Evolutionary conservation across 2,329 filamentous ascomycete genomes (phyloP), one percentile per base, ranked within the genome.

Genomic region (Pseudocercospora macadamiae): DNA sequence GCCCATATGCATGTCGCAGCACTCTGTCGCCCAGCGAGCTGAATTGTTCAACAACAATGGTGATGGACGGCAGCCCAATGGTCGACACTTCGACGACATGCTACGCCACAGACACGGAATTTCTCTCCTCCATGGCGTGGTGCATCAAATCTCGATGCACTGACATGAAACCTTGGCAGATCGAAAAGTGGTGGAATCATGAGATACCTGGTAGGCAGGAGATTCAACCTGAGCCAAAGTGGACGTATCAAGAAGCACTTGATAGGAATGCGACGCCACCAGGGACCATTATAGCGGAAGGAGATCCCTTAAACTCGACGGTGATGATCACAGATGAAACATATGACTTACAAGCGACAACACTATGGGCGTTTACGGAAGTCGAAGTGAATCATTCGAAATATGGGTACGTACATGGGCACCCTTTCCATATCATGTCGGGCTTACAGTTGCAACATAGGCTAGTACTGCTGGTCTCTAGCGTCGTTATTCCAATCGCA

Each of bases 251-350:
- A 9, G 55, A 65, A 34, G 64, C 69, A 16, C 51, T 73, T 18
- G 54, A 55, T 16, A 63, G 68, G 25, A 61, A 72, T 19, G 19
- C 64, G 7, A 42, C 44, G 6, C 55, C 70, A 21, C 67, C 65
- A 10, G 62, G 57, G 7, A 45, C 36, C 8, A 51, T 30, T 4
- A 42, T 59, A 14, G 45, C 44, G 1, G 6, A 26, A 1, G 51
- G 42, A 1, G 51, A 61, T 42, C 67, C 69, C 61, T 64, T 75
- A n/a, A 73, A 70, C 47, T 42, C 23, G 10, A 73, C 73, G 6
- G 70, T 66, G 12, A 51, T 73, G 36, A 69, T 74, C 12, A 66
- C 69, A 39, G 48, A 54, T 10, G 39, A 69, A 3, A 39, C 61
- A 3, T 74, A 72, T 23, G 18, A 45, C 6, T n/a, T 45, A n/a